A percentile compares a stretch with the other conserved stretches of the same genome.
Evolutionary conservation across 768 basidiomycete genomes (phyloP).

Genomic region (Floccularia luteovirens): DNA sequence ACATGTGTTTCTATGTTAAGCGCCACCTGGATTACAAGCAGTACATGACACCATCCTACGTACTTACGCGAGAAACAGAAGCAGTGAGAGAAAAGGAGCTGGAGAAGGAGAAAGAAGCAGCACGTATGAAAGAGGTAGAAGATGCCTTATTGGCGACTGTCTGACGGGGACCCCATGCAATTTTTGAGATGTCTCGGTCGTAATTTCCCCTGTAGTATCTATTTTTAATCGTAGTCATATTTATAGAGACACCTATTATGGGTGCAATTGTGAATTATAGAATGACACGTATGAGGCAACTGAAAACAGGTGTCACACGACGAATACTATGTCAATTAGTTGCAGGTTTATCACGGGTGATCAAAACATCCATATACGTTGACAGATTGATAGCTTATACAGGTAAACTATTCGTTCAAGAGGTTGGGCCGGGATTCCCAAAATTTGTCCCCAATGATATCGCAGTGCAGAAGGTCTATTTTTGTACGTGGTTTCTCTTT

Average conservation of each 20-base stretch:
- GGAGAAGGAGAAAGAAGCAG: conserved; percentile 35
- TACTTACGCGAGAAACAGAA: conserved; percentile 57
- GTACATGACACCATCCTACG: conserved; percentile 58
- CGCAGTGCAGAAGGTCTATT: conserved; percentile 66
- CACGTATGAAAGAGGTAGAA: conserved; percentile 54
- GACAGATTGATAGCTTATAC: background rate
- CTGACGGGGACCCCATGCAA: too few relatives aligned
- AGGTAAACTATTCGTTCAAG: conserved; percentile 24
- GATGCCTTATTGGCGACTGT: conserved; percentile 54
- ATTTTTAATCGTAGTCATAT: too few relatives aligned
- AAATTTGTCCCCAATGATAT: conserved; percentile 77
- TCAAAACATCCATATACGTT: too few relatives aligned
- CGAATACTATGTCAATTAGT: too few relatives aligned
- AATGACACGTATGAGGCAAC: too few relatives aligned
- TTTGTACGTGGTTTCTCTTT: conserved; percentile 26
- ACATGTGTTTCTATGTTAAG: conserved; percentile 97
- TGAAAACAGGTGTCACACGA: too few relatives aligned
- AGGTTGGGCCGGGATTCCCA: conserved; percentile 61
- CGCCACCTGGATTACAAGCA: conserved; percentile 82
- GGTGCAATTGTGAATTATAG: too few relatives aligned
- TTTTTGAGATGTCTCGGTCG: too few relatives aligned
- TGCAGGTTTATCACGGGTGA: too few relatives aligned
- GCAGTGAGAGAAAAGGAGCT: conserved; percentile 44
- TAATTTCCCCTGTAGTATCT: too few relatives aligned
- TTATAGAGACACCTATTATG: too few relatives aligned